Base-by-base conservation (phyloP, 352 stramenopile species). In the Peronospora tabacina region DNA sequence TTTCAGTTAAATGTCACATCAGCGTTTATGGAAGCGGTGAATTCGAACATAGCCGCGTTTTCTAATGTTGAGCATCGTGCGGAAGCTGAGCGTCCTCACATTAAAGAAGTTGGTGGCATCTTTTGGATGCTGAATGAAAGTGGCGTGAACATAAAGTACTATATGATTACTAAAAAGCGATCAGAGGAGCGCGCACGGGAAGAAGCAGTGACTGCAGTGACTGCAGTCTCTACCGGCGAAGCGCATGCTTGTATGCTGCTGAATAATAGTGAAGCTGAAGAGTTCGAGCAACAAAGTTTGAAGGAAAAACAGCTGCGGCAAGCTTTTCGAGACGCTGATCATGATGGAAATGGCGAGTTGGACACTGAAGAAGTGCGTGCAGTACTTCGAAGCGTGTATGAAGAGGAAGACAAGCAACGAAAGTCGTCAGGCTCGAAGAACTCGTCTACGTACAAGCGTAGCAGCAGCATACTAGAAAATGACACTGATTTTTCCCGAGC, bases 91-190 rank as follows among this genome's bases (percentile, higher is more conserved):
- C 72, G 83, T n/a, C 60, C 77, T 24, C 81, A 94, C 28, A 84
- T 90, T 43, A 89, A 87, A 32, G 82, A 90, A 54, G 68, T 90
- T 57, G 78, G 68, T 24, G 83, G 76, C 9, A 58, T 92, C 1
- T 94, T 90, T 35, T 94, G 83, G 83, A 72, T 94, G 65, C 33
- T 87, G 37, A 94, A 94, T 43, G 75, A 92, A 43, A 81, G 70
- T 15, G 83, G 83, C 2, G 63, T 87, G 9, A 82, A 81, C 28
- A n/a, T 92, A 16, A 90, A 72, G 44, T 94, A 91, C 45, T 87
- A 75, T 34, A 70, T 94, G 17, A 72, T 91, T 7, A 63, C 71
- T 8, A 88, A 87, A 46, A 87, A 87, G 60, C 44, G 81, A 39
- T 56, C 44, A 26, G 79, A 87, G 44, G 61, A 81, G 12, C 57